Conservation (phyloP, 2,329 filamentous ascomycete species). For the Calonectria ilicicola region DNA sequence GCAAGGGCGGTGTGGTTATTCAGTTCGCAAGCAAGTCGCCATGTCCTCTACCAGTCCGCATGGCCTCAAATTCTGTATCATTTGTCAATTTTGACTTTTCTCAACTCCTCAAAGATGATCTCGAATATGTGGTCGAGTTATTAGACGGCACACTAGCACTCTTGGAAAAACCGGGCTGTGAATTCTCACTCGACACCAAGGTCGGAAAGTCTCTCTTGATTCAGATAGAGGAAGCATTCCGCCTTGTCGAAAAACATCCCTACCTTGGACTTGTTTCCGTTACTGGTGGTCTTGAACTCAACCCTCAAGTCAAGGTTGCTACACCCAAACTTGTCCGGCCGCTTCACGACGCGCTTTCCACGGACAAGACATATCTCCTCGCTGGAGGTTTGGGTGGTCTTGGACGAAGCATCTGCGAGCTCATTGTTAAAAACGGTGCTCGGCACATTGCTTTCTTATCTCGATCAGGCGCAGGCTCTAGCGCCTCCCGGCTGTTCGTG, state of each 20-base stretch:
- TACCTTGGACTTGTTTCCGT: constrained; percentile 40
- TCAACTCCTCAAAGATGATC: constrained; percentile 48
- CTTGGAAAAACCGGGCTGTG: not conserved
- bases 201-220: constrained; percentile 33
- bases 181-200: not conserved
- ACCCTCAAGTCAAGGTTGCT: constrained; percentile 37
- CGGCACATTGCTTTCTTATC: constrained; percentile 65
- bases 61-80: constrained; percentile 36
- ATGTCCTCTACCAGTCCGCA: constrained; percentile 24
- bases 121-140: constrained; percentile 45
- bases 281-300: constrained; percentile 11
- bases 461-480: constrained; percentile 55
- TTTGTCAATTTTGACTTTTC: constrained; percentile 50
- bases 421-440: constrained; percentile 64
- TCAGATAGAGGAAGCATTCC: constrained; percentile 42
- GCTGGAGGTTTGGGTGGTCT: constrained; percentile 69
- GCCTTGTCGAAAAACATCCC: constrained; percentile 40
- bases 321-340: constrained; percentile 35
- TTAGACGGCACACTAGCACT: constrained; percentile 33
- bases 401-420: constrained; percentile 63
- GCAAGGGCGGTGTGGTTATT: constrained; percentile 48
- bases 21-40: constrained; percentile 45
- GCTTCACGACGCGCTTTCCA: constrained; percentile 48
- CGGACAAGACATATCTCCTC: constrained; percentile 63
- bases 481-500: constrained; percentile 47